Evolutionary conservation across 2,329 filamentous ascomycete species (phyloP), one percentile per base, ranked within the genome.

Genomic region (Fusarium sp.): DNA sequence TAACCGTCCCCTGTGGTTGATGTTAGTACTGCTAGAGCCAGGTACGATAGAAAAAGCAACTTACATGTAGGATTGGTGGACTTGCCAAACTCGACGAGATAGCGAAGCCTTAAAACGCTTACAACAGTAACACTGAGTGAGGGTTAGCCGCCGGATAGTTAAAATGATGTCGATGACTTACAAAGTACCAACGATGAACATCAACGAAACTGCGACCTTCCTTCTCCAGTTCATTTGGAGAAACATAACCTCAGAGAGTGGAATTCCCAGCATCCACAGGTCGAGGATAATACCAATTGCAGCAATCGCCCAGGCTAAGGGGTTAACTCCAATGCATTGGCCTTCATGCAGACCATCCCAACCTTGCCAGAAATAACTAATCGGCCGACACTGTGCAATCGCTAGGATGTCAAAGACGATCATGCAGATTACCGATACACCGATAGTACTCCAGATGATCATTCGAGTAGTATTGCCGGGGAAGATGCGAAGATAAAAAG

Each of bases 401-500:
- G 51, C 59, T 3, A 62, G 14, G 6, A 55, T 4, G 16, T 57
- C 44, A 1, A 66, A 62, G 18, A 68, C 16, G 2, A 61, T 25
- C 34, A 63, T 49, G 4, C 65, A 44, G 0, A 68, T 24, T 1
- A 13, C 41, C 0, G 49, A 30, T 4, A 54, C 6, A 2, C 14
- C 25, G 4, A 63, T 57, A 2, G 65, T 68, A 7, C 53, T 58
- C 65, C 63, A 63, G 13, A 68, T 56, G 1, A 67, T 6, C 10
- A 41, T 42, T 22, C 34, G 63, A 16, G 61, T 52, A 6, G 16
- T 22, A 7, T 13, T 29, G 7, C 49, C 47, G 5, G 53, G 63
- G 18, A 68, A 67, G 14, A 67, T 62, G n/a, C 65, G 63, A 11
- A 68, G 63, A 24, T 57, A 68, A 16, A 68, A 63, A 1, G 62